A percentile compares a stretch with the other conserved stretches of the same genome.
Evolutionary conservation across 2,329 filamentous ascomycete genomes (phyloP).

Genomic region (Hypoxylon sp.): DNA sequence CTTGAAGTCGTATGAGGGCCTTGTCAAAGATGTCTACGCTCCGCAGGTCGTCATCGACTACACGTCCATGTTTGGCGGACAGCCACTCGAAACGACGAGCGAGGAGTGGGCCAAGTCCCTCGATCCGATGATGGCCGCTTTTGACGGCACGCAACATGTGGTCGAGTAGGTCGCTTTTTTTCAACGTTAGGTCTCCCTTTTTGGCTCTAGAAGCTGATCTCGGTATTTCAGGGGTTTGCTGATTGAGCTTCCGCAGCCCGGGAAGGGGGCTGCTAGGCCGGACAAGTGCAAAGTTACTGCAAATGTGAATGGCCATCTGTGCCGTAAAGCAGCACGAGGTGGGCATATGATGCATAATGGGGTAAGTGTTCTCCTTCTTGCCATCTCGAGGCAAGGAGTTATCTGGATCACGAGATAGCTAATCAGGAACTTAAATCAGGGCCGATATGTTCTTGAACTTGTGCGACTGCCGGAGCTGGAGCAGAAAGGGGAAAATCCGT

Average conservation of each 20-base stretch:
- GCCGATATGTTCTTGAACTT: conserved; percentile 48
- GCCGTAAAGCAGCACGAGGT: conserved; percentile 40
- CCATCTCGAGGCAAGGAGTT: not conserved
- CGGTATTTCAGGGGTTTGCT: conserved; percentile 39
- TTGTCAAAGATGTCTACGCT: conserved; percentile 49
- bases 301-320: conserved; percentile 46
- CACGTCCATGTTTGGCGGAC: conserved; percentile 50
- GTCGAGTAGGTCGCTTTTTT: conserved; percentile 34
- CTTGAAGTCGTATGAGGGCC: conserved; percentile 37
- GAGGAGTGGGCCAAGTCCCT: conserved; percentile 45
- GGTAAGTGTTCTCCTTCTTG: conserved; percentile 34
- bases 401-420: not conserved
- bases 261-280: conserved; percentile 33
- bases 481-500: conserved; percentile 49
- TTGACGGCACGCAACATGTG: conserved; percentile 48
- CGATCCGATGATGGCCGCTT: conserved; percentile 33
- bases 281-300: conserved; percentile 43
- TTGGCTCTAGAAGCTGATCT: not conserved
- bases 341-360: conserved; percentile 51
- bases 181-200: not conserved
- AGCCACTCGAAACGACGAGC: conserved; percentile 38
- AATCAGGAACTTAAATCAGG: conserved; percentile 33
- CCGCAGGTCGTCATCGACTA: conserved; percentile 50
- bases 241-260: conserved; percentile 47
- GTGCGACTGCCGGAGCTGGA: conserved; percentile 47